A percentile compares a stretch with the other conserved stretches of the same genome.
Evolutionary conservation across 345 rosid species (phyloP).

Genomic region (Draba incana): DNA sequence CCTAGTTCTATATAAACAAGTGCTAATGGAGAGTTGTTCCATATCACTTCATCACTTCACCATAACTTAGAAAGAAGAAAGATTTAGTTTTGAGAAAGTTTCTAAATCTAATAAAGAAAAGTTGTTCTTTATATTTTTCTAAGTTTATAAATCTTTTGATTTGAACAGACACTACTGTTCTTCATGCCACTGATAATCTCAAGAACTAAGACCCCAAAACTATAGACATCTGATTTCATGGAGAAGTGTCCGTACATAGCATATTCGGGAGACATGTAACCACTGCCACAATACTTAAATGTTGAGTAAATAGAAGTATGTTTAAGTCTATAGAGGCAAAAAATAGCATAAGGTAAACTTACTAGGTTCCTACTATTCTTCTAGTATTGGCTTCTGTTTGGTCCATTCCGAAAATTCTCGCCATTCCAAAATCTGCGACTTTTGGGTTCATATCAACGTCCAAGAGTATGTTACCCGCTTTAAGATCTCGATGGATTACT

Average conservation of each 20-base stretch:
- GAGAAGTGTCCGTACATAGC: constrained; percentile 39
- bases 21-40: too few relatives aligned
- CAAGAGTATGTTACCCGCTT: constrained; percentile 46
- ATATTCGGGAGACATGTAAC: constrained; percentile 44
- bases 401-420: constrained; percentile 41
- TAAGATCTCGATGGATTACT: constrained; percentile 52
- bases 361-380: constrained; percentile 56
- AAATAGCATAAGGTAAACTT: constrained; percentile 12
- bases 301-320: neutral
- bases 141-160: too few relatives aligned
- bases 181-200: constrained; percentile 35
- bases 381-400: constrained; percentile 43
- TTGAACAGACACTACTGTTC: constrained; percentile 16
- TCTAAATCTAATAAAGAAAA: too few relatives aligned
- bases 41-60: too few relatives aligned
- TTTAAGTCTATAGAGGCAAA: neutral
- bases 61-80: too few relatives aligned
- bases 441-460: constrained; percentile 49
- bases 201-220: constrained; percentile 35
- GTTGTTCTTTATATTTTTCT: too few relatives aligned
- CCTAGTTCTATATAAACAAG: too few relatives aligned
- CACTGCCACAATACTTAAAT: constrained; percentile 24
- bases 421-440: constrained; percentile 55
- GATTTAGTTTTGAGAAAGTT: too few relatives aligned
- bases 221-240: constrained; percentile 42